A percentile compares a stretch with the other conserved stretches of the same genome.
Evolutionary conservation across 108 stramenopile genomes (phyloP).

Genomic region (Fistulifera pelliculosa): DNA sequence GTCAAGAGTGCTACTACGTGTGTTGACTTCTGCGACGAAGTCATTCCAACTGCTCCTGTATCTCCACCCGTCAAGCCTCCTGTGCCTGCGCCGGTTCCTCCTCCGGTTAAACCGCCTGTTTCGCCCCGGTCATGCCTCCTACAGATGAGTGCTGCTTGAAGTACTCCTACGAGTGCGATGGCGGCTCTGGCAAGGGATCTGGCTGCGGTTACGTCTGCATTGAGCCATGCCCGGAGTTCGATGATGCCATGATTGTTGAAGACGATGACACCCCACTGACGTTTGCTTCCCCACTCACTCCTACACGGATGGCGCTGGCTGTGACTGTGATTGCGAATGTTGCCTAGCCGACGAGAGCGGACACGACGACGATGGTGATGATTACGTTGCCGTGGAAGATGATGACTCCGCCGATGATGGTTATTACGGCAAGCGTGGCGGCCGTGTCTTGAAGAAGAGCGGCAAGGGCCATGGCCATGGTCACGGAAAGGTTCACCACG

Average conservation of each 20-base stretch:
- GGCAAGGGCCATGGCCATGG: neutral
- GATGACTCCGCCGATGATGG: slow-evolving; percentile 4
- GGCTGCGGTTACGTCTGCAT: neutral
- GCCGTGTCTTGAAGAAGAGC: slow-evolving; percentile 1
- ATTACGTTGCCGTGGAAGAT: slow-evolving; percentile 1
- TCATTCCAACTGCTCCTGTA: neutral
- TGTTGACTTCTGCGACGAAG: neutral
- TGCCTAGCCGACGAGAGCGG: neutral
- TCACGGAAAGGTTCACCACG: neutral
- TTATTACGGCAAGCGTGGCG: slow-evolving; percentile 4
- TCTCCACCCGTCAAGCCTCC: neutral
- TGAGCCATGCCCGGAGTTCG: neutral
- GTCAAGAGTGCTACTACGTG: slow-evolving; percentile 1
- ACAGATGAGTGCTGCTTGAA: neutral
- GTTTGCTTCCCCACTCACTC: neutral
- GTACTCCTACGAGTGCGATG: neutral
- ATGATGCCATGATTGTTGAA: neutral
- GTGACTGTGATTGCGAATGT: neutral
- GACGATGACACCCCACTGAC: neutral
- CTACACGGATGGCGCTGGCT: neutral
- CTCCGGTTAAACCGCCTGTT: neutral
- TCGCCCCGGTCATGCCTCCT: no score
- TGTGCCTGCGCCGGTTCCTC: neutral
- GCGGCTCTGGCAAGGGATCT: neutral
- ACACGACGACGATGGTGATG: neutral